These are phyloP conservation scores for Mycena capillaripes DNA, from an alignment of 768 basidiomycete species.

Conservation along the genomic window DNA sequence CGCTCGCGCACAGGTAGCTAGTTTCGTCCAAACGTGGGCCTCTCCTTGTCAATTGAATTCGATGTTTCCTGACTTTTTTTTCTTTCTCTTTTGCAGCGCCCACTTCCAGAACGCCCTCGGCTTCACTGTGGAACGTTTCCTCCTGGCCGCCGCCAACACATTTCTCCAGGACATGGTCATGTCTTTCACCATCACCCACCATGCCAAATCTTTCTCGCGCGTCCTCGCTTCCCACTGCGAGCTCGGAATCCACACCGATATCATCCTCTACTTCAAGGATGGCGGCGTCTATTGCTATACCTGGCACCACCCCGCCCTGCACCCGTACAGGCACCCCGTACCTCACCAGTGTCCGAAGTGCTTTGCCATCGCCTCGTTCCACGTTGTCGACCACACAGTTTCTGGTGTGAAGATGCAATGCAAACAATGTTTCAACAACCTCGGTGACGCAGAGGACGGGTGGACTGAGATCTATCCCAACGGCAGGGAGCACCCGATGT, in stretches of 20 bases:
- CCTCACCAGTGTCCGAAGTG: background rate
- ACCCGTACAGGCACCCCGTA: background rate
- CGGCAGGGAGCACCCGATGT: background rate
- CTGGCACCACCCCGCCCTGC: background rate
- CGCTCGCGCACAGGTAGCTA: background rate
- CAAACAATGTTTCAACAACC: background rate
- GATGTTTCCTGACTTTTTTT: too few relatives aligned
- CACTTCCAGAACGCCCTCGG: background rate
- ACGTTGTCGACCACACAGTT: background rate
- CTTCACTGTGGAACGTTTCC: background rate
- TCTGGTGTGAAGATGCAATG: background rate
- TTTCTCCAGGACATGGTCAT: background rate
- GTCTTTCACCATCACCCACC: background rate
- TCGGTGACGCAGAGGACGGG: background rate
- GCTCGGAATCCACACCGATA: background rate
- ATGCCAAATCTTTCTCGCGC: background rate
- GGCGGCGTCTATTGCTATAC: background rate
- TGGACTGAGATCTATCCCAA: too few relatives aligned
- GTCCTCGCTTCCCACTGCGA: background rate
- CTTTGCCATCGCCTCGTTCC: background rate
- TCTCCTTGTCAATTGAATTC: background rate
- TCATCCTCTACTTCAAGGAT: background rate
- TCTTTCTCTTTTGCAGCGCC: background rate
- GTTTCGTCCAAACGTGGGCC: background rate
- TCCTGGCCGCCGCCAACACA: background rate